Percentiles rank a stretch among this genome's conserved stretches.
These are phyloP conservation scores for Macrotyloma uniflorum DNA, from an alignment of 306 rosid species.

Conservation along the genomic window DNA sequence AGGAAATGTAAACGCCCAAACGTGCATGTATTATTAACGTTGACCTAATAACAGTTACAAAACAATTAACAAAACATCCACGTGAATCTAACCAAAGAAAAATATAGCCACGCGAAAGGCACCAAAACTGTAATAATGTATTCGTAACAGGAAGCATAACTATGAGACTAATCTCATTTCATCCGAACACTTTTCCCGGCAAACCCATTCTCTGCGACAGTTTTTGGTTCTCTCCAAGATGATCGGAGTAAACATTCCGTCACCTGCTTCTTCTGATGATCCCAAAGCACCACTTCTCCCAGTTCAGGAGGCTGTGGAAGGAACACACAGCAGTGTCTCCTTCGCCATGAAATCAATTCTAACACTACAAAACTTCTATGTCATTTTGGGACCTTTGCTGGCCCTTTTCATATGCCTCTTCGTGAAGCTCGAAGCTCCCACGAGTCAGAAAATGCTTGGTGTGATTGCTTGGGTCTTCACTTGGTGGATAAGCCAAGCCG, in stretches of 20 bases:
- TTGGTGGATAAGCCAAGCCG: constrained; percentile 89
- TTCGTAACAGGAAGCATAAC: background rate
- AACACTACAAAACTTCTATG: constrained; percentile 48
- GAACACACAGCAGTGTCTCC: constrained; percentile 18
- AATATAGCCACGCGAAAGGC: background rate
- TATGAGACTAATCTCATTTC: background rate
- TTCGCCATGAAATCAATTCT: constrained; percentile 34
- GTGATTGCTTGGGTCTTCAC: constrained; percentile 78
- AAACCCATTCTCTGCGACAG: background rate
- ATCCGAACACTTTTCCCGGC: background rate
- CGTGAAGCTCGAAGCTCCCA: constrained; percentile 57
- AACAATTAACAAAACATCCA: background rate
- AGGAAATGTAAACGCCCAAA: too few species aligned
- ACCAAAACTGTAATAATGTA: background rate
- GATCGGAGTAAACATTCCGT: constrained; percentile 32
- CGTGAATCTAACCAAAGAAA: too few species aligned
- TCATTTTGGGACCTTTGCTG: constrained; percentile 66
- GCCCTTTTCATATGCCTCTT: constrained; percentile 46
- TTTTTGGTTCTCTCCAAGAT: constrained; percentile 30
- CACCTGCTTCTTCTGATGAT: constrained; percentile 41
- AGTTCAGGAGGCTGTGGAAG: constrained; percentile 31
- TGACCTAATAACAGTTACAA: background rate
- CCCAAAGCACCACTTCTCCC: constrained; percentile 72
- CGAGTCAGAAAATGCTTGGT: constrained; percentile 69
- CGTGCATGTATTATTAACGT: background rate